phyloP scores from a whole-genome alignment of 2,329 filamentous ascomycete species.

The Coniochaeta sp. region DNA sequence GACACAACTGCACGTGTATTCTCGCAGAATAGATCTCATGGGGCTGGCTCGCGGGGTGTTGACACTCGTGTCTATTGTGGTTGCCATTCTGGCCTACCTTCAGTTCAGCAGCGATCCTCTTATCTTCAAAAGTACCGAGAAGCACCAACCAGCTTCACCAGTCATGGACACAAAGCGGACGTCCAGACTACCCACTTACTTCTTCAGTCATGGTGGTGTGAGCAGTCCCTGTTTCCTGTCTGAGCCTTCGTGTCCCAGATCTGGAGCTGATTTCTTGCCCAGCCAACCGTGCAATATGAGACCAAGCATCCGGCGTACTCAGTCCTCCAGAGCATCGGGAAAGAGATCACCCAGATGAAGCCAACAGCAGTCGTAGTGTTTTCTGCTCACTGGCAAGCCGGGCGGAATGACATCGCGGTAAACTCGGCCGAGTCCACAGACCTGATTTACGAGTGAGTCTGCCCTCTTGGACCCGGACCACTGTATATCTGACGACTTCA shows the following conservation, averaged over 20 bases:
- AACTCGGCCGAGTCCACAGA: conserved; percentile 58
- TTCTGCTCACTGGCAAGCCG: conserved; percentile 66
- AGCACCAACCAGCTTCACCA: neutral
- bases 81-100: neutral
- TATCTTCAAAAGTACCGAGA: neutral
- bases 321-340: conserved; percentile 56
- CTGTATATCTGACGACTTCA: neutral
- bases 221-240: conserved; percentile 12
- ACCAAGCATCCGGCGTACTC: conserved; percentile 58
- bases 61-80: neutral
- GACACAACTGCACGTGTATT: neutral
- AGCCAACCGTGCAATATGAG: conserved; percentile 41
- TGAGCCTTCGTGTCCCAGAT: too few relatives aligned
- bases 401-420: conserved; percentile 47
- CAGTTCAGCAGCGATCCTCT: neutral
- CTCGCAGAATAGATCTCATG: neutral
- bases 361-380: conserved; percentile 69
- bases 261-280: neutral
- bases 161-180: conserved; percentile 9
- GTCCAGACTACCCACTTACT: conserved; percentile 35
- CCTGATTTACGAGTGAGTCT: conserved; percentile 58
- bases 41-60: neutral
- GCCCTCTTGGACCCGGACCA: neutral
- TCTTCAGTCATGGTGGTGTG: conserved; percentile 43
- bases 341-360: conserved; percentile 61